Conservation (phyloP, 768 basidiomycete genomes). For the Tricholoma hemisulphureum region DNA sequence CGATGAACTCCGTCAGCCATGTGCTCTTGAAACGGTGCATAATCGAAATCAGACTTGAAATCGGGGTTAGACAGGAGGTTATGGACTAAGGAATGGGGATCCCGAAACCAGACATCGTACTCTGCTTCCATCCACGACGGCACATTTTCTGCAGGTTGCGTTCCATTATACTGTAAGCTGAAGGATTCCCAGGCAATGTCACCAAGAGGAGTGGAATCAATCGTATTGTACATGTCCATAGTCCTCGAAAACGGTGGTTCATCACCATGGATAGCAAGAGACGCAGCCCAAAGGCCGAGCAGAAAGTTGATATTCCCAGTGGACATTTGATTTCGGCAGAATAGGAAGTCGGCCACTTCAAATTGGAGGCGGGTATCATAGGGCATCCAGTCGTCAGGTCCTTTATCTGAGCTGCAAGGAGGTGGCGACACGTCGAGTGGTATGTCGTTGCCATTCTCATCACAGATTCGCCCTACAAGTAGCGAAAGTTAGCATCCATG, state of each 20-base stretch:
- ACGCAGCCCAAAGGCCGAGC: too few species aligned
- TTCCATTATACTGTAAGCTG: slow-evolving; percentile 3
- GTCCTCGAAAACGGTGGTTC: background rate
- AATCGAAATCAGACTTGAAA: too few species aligned
- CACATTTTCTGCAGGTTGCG: background rate
- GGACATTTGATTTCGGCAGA: slow-evolving; percentile 14
- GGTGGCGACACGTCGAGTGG: background rate
- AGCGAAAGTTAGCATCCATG: background rate
- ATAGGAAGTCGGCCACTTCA: slow-evolving; percentile 18
- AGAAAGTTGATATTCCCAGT: slow-evolving; percentile 11
- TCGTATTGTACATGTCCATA: background rate
- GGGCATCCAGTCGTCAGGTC: slow-evolving; percentile 2
- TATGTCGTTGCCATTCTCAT: background rate
- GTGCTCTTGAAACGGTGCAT: too few species aligned
- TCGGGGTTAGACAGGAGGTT: too few species aligned
- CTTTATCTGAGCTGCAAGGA: background rate
- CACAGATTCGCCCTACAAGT: background rate
- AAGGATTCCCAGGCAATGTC: slow-evolving; percentile 1
- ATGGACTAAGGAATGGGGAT: too few species aligned
- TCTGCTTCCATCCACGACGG: too few species aligned
- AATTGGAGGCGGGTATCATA: slow-evolving; percentile 1
- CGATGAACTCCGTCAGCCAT: too few species aligned
- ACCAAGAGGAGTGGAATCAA: background rate
- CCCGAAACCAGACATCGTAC: too few species aligned
- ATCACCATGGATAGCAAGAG: background rate